Evolutionary conservation across 169 alveolate genomes (phyloP).

Genomic region (Plasmodium knowlesi): DNA sequence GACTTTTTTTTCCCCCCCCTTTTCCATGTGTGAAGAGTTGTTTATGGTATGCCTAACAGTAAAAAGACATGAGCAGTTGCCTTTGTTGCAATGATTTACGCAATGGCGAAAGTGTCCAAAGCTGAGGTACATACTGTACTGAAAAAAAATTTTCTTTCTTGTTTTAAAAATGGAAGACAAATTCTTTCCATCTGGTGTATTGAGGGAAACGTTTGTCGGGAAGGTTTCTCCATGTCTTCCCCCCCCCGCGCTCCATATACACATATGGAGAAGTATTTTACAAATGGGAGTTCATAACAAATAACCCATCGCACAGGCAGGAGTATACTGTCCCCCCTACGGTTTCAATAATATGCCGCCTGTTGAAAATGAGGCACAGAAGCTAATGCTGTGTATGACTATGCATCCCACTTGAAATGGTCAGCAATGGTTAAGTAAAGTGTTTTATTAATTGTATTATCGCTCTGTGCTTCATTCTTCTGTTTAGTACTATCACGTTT

Average conservation of each 20-base stretch:
- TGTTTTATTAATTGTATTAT: conserved; percentile 73
- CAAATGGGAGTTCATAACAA: neutral
- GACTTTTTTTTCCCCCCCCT: neutral
- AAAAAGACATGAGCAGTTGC: neutral
- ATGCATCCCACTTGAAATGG: conserved; percentile 83
- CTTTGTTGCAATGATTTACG: neutral
- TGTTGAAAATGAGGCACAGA: neutral
- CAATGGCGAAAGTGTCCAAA: neutral
- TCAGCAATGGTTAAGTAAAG: conserved; percentile 83
- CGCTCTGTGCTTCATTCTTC: neutral
- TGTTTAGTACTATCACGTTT: neutral
- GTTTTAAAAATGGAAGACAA: neutral
- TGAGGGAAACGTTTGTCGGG: neutral
- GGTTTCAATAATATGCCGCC: neutral
- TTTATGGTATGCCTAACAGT: neutral
- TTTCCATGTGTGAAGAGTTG: neutral
- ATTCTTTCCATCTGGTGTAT: neutral
- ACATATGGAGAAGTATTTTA: neutral
- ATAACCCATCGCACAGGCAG: neutral
- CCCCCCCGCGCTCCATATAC: neutral
- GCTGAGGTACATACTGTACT: neutral
- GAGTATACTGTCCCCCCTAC: neutral
- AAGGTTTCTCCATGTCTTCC: neutral
- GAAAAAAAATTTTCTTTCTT: neutral
- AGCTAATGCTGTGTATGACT: neutral